These are phyloP conservation scores for Clonostachys solani DNA, from an alignment of 2,329 filamentous ascomycete genomes.

Conservation along the genomic window DNA sequence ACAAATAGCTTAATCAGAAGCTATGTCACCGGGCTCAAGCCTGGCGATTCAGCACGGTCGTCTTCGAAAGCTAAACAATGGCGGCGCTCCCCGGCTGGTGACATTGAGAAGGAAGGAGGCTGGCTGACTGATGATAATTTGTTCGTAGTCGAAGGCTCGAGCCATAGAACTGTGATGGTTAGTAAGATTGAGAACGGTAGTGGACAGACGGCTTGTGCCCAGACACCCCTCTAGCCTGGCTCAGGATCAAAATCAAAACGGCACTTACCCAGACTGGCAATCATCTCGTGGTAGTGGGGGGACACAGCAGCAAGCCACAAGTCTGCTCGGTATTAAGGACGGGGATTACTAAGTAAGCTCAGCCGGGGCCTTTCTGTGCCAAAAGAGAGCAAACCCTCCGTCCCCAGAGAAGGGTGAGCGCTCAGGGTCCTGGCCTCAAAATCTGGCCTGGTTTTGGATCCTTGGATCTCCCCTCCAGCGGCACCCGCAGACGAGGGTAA, in stretches of 20 bases:
- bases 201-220: not conserved
- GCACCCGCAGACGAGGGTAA: not conserved
- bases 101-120: no score
- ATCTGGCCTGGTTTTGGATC: not conserved
- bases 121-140: no score
- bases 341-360: not conserved
- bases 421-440: not conserved
- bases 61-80: no score
- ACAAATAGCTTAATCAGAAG: no score
- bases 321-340: not conserved
- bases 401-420: not conserved
- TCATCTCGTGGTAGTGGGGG: constrained; percentile 2
- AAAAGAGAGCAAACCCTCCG: not conserved
- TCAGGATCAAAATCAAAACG: no score
- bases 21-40: no score
- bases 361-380: no score
- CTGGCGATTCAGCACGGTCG: no score
- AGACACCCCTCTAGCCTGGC: not conserved
- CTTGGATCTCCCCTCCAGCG: not conserved
- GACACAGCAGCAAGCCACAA: not conserved
- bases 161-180: no score
- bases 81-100: no score
- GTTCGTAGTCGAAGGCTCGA: no score
- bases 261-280: constrained; percentile 3
- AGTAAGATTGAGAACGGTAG: not conserved